phyloP scores from a whole-genome alignment of 257 asterid species.

The Penstemon eatonii region DNA sequence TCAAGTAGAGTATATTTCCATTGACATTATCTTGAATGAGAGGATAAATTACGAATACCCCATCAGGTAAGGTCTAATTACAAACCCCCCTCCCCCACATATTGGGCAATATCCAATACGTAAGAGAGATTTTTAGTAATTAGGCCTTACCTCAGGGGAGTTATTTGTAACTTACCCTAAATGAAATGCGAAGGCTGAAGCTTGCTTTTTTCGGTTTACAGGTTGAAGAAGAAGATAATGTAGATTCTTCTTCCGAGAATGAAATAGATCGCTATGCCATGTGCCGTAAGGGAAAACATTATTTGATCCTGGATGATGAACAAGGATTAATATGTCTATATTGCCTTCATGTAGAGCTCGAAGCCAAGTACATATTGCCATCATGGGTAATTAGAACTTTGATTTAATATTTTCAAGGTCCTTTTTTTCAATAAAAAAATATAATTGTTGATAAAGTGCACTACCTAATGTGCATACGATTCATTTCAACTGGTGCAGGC shows the following conservation, averaged over 20 bases:
- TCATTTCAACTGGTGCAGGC: conserved; percentile 16
- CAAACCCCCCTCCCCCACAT: no score
- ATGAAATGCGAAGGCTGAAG: no score
- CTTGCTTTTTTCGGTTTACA: neutral
- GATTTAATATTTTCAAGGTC: no score
- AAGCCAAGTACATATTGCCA: conserved; percentile 22
- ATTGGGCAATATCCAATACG: no score
- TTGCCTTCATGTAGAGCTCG: conserved; percentile 26
- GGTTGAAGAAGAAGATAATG: conserved; percentile 1
- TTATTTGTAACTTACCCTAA: no score
- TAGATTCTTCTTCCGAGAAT: neutral
- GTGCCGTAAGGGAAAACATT: conserved; percentile 23
- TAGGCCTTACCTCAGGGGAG: no score
- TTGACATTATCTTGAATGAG: neutral
- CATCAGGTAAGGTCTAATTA: no score
- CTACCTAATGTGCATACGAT: neutral
- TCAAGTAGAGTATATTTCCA: neutral
- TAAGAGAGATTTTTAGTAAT: no score
- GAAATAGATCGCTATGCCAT: neutral
- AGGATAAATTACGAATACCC: no score
- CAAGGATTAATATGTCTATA: conserved; percentile 18
- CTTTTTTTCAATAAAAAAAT: no score
- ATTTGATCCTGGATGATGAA: conserved; percentile 14
- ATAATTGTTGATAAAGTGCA: no score
- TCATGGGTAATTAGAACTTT: conserved; percentile 26